Base-by-base conservation (phyloP, 768 basidiomycete species). In the Daedaleopsis sinensis region DNA sequence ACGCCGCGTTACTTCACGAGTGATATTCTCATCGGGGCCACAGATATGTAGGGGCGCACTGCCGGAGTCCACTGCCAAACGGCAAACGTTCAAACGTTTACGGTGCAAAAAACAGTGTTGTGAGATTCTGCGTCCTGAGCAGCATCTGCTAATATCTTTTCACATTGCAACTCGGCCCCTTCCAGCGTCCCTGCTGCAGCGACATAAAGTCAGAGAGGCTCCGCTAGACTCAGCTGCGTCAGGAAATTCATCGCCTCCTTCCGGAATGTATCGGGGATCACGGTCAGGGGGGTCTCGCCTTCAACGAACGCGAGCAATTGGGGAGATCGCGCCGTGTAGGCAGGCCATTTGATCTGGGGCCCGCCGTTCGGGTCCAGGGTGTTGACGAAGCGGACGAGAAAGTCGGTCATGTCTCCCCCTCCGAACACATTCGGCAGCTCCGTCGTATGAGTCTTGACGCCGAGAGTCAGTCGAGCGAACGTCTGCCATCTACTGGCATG, bases 221-320 rank as follows among this genome's bases (percentile, higher is more conserved):
- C 36, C 44, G 36, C 53, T n/a, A 55, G 52, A 43, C 59, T 47
- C 15, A 64, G 55, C 27, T 49, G 32, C 37, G 46, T 52, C 50
- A 64, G 24, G 27, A 61, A 57, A 4, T 62, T 58, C 46, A 82
- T 80, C 42, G 71, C 77, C 1, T 74, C 74, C 24, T 65, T 58
- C 47, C 83, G 73, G 69, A 73, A 82, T 11, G 77, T 82, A 62
- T 85, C 81, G 49, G 74, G 68, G 5, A 76, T 77, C 42, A 82
- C 70, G 0, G 53, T 66, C 55, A 76, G 72, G 3, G 74, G 65
- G 32, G 72, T 62, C 7, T 50, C 21, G 1, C 74, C 76, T 48
- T 79, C 80, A 35, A 73, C 62, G 65, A 83, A 80, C 0, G 78
- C 81, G 56, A 81, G 66, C 57, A 82, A 69, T 49, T 73, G 72